Evolutionary conservation across 345 rosid genomes (phyloP).

Genomic region (Lenwebbia sp.): DNA sequence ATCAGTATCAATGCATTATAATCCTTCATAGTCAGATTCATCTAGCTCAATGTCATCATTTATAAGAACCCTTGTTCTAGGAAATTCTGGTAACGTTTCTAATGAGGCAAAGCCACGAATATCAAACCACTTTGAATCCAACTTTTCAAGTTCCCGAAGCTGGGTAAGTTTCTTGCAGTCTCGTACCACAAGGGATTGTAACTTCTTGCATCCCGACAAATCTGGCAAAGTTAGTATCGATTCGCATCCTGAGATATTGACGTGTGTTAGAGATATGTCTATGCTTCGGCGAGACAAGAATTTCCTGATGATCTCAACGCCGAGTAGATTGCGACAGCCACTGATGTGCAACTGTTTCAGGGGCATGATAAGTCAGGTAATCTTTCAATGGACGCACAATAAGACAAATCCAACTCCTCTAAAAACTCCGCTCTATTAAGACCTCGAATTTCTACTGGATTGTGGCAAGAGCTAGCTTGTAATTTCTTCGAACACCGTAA

Average conservation of each 20-base stretch:
- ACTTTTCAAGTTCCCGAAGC: not conserved
- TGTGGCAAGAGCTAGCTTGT: rapidly evolving
- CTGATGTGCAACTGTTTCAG: too few relatives aligned
- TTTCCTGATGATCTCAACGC: too few relatives aligned
- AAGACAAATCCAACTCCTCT: not conserved
- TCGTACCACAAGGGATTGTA: not conserved
- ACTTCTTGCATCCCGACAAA: rapidly evolving
- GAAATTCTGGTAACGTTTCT: rapidly evolving
- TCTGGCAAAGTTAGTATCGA: not conserved
- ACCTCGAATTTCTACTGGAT: rapidly evolving
- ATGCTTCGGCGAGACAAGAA: too few relatives aligned
- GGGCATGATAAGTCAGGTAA: too few relatives aligned
- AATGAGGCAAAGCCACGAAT: not conserved
- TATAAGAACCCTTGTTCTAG: not conserved
- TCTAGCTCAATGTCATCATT: too few relatives aligned
- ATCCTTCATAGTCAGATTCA: too few relatives aligned
- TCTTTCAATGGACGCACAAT: too few relatives aligned
- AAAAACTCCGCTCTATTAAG: rapidly evolving
- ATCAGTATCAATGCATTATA: too few relatives aligned
- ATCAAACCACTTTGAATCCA: not conserved
- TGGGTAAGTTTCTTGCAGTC: not conserved
- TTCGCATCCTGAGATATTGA: not conserved
- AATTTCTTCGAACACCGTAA: not conserved
- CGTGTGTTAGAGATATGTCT: too few relatives aligned
- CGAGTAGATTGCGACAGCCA: too few relatives aligned